Conservation (phyloP, 306 rosid species). For the Vigna reflexopilosa region DNA sequence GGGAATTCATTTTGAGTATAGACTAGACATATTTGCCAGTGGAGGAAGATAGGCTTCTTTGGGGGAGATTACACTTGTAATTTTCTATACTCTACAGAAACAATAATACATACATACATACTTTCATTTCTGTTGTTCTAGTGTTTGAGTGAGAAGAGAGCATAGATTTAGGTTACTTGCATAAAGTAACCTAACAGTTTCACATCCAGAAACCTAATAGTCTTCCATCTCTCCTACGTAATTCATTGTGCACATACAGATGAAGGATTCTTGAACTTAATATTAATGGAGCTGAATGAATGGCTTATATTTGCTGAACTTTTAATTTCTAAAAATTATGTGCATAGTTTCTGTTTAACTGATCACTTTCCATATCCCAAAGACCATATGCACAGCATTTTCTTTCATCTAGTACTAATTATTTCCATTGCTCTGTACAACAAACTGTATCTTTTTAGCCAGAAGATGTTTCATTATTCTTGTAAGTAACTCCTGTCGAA, state of each 20-base stretch:
- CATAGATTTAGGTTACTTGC: no score
- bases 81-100: no score
- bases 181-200: no score
- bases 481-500: background rate
- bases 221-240: background rate
- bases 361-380: background rate
- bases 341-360: slow-evolving; percentile 22
- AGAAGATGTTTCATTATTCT: background rate
- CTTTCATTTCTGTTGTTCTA: no score
- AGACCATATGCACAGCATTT: background rate
- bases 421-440: slow-evolving; percentile 1
- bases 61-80: no score
- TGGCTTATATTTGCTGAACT: slow-evolving; percentile 17
- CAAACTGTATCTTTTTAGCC: background rate
- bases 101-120: no score
- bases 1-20: no score
- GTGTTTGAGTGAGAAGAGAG: no score
- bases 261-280: slow-evolving; percentile 1
- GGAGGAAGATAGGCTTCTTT: no score
- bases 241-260: background rate
- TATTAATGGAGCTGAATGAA: slow-evolving; percentile 28
- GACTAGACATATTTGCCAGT: no score
- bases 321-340: background rate
- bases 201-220: no score
- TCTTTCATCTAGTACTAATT: slow-evolving; percentile 26